Base-by-base conservation (phyloP, 345 rosid genomes). In the Leavenworthia alabamica region DNA sequence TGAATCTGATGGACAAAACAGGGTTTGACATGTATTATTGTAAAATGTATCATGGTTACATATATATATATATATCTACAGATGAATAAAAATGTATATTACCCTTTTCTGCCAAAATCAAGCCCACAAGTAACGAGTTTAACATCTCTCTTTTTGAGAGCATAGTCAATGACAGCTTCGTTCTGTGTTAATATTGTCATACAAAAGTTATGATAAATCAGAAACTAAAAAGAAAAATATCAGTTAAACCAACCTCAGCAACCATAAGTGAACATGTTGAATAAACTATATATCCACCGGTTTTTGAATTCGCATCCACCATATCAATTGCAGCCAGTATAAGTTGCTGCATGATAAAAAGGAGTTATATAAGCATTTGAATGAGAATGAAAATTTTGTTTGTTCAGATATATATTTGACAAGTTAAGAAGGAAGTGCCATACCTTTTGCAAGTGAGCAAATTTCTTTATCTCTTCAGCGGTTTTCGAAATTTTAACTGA, bases 361-460 rank as follows among this genome's bases (percentile, higher is more conserved):
- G 4, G 12, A 6, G 42, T 28, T 63, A 63, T 12, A 8, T 9
- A 12, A 10, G 11, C 10, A 50, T 15, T 17, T 27, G 11, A 17
- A 8, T 50, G 12, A 50, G 22, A 12, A 45, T 17, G 15, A 23
- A 44, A 35, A 12, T 0, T 1, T 24, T 31, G 41, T 27, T 17
- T 19, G 16, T 23, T 12, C 47, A 9, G 89, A 84, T 66, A 84
- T n/a, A n/a, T 80, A 53, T 78, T 90, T 83, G 82, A 26, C n/a
- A 63, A 12, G n/a, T 16, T 46, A 56, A 56, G 29, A 66, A 20
- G 43, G 55, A 3, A 4, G 43, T 22, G 43, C 2, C 77, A 61
- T 66, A 87, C 99, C 94, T 93, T 93, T 78, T 93, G 97, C 80
- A 93, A 76, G 64, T 78, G 80, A 19, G 97, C 89, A 77, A 78